These are phyloP conservation scores for Globisporangium mamillatum DNA, from an alignment of 352 stramenopile species.

Conservation along the genomic window DNA sequence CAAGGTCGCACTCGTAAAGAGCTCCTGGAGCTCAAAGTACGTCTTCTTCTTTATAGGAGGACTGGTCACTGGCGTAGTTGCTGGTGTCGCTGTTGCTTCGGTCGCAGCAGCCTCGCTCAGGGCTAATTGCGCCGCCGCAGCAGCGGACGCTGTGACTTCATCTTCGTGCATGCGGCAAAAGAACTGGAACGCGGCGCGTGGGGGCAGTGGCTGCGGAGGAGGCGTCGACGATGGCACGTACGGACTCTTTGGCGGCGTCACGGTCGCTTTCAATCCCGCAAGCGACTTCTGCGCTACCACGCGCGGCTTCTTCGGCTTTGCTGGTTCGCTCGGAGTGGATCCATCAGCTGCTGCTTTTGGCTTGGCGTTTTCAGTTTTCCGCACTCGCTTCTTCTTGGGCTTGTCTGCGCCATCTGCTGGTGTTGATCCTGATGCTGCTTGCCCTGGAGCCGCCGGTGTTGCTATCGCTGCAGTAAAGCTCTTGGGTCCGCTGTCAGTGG, in stretches of 20 bases:
- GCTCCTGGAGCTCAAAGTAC: constrained; percentile 26
- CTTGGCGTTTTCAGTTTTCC: constrained; percentile 5
- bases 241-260: constrained; percentile 16
- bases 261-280: constrained; percentile 12
- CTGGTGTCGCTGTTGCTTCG: not conserved
- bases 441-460: not conserved
- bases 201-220: constrained; percentile 30
- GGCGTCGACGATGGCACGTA: constrained; percentile 42
- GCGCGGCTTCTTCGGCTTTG: constrained; percentile 4
- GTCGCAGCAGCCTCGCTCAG: not conserved
- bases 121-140: not conserved
- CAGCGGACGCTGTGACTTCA: constrained; percentile 12
- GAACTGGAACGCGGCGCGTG: constrained; percentile 36
- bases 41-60: constrained; percentile 5
- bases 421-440: not conserved
- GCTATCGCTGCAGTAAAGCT: not conserved
- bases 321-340: not conserved
- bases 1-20: constrained; percentile 27
- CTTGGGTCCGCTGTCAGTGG: not conserved
- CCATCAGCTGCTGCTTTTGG: constrained; percentile 5
- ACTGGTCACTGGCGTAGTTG: not conserved
- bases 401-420: not conserved
- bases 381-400: constrained; percentile 12
- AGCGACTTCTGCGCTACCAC: constrained; percentile 9
- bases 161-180: constrained; percentile 33